These are phyloP conservation scores for Fusarium odoratissimum DNA, from an alignment of 2,329 filamentous ascomycete species.

Conservation along the genomic window DNA sequence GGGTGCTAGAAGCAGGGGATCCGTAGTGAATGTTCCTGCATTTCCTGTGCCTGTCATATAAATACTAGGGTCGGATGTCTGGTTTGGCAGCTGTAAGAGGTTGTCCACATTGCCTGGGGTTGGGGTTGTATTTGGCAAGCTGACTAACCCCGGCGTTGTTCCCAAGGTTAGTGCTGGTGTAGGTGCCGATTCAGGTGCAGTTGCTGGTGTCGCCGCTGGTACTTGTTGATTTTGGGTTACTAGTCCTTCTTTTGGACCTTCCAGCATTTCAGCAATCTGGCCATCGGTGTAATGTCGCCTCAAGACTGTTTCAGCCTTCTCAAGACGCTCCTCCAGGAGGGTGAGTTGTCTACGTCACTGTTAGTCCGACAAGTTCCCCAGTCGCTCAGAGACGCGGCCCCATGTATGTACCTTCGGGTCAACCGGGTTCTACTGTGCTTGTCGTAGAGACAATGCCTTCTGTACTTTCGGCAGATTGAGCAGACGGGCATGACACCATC, in stretches of 20 bases:
- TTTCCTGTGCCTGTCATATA: constrained; percentile 11
- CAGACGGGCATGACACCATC: constrained; percentile 34
- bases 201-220: background rate
- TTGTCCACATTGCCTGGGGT: constrained; percentile 6
- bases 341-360: constrained; percentile 27
- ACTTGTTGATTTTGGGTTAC: background rate
- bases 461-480: constrained; percentile 29
- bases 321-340: constrained; percentile 34
- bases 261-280: constrained; percentile 34
- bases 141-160: constrained; percentile 2
- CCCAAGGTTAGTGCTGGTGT: constrained; percentile 1
- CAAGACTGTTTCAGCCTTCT: constrained; percentile 37
- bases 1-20: constrained; percentile 19
- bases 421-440: constrained; percentile 31
- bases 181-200: background rate
- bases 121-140: constrained; percentile 10
- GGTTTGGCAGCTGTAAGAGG: constrained; percentile 18
- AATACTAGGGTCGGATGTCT: background rate
- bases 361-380: constrained; percentile 1
- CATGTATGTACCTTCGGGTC: constrained; percentile 22
- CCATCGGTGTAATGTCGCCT: constrained; percentile 31
- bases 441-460: constrained; percentile 30
- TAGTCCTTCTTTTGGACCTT: constrained; percentile 22
- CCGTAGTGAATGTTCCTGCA: constrained; percentile 5
- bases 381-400: background rate